A percentile compares a stretch with the other conserved stretches of the same genome.
Evolutionary conservation across 208 protist species (phyloP).

Genomic region (Trypanosoma brucei): DNA sequence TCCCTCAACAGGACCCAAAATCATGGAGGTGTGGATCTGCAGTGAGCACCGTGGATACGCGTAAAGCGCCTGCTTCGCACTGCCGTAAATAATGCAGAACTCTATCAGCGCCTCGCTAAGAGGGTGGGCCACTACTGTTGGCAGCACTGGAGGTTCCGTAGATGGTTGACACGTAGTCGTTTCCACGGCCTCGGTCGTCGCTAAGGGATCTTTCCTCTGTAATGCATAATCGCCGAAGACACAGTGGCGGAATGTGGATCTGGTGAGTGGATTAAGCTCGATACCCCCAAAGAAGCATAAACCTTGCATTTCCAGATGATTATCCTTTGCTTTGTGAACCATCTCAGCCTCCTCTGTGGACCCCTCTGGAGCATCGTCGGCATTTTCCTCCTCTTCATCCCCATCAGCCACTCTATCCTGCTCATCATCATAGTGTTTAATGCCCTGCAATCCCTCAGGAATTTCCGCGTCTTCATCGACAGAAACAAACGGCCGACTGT

Average conservation of each 20-base stretch:
- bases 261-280: conserved; percentile 49
- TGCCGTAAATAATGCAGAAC: conserved; percentile 64
- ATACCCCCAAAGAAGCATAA: conserved; percentile 55
- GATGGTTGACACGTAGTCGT: neutral
- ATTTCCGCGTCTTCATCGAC: conserved; percentile 12
- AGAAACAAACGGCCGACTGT: conserved; percentile 20
- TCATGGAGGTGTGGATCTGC: conserved; percentile 34
- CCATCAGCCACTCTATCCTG: conserved; percentile 27
- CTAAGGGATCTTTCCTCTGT: neutral
- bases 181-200: neutral
- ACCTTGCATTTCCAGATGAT: conserved; percentile 41
- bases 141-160: conserved; percentile 8
- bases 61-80: conserved; percentile 57
- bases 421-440: conserved; percentile 23
- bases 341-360: conserved; percentile 8
- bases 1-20: conserved; percentile 36
- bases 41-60: conserved; percentile 60
- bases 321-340: neutral
- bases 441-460: conserved; percentile 3
- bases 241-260: conserved; percentile 54
- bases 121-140: conserved; percentile 51
- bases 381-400: conserved; percentile 16
- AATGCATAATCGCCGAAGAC: conserved; percentile 37
- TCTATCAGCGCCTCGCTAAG: conserved; percentile 48
- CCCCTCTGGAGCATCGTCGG: conserved; percentile 8